Percentiles rank a stretch among this genome's conserved stretches.
Evolutionary conservation across 768 basidiomycete genomes (phyloP).

Genomic region (Lepiota venenata): DNA sequence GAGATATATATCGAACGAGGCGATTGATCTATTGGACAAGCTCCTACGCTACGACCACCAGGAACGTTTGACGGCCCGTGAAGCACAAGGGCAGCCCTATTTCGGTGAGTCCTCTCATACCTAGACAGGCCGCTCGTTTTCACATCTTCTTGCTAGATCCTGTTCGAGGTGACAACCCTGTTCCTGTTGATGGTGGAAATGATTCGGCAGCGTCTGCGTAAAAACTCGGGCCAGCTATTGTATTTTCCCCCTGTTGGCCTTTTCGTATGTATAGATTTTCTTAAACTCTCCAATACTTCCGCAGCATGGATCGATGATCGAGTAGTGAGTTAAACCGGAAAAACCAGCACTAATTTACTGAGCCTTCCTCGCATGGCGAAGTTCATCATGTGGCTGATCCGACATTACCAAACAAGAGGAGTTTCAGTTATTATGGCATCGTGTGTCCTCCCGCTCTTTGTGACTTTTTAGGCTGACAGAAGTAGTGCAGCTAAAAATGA

Average conservation of each 20-base stretch:
- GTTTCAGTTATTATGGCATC: background rate
- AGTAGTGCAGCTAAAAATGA: conserved; percentile 3
- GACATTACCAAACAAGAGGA: background rate
- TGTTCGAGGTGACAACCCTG: conserved; percentile 45
- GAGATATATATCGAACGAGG: conserved; percentile 94
- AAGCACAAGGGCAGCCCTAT: conserved; percentile 91
- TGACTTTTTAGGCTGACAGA: background rate
- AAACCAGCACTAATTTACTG: background rate
- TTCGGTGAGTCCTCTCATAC: conserved; percentile 55
- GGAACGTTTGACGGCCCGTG: conserved; percentile 91
- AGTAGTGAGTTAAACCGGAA: background rate
- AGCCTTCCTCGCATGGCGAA: background rate
- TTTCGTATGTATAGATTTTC: conserved; percentile 33
- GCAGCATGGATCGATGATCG: background rate
- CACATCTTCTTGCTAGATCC: conserved; percentile 48
- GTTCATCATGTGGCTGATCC: background rate
- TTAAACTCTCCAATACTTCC: conserved; percentile 16
- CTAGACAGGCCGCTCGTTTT: conserved; percentile 13
- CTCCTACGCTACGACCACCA: conserved; percentile 96
- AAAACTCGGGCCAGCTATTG: conserved; percentile 18
- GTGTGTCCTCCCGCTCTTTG: background rate
- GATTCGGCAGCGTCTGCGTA: conserved; percentile 53
- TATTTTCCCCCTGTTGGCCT: conserved; percentile 27
- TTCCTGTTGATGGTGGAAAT: conserved; percentile 57
- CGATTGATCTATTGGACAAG: conserved; percentile 94